Conservation (phyloP, 768 basidiomycete genomes). For the Suillus paluster region DNA sequence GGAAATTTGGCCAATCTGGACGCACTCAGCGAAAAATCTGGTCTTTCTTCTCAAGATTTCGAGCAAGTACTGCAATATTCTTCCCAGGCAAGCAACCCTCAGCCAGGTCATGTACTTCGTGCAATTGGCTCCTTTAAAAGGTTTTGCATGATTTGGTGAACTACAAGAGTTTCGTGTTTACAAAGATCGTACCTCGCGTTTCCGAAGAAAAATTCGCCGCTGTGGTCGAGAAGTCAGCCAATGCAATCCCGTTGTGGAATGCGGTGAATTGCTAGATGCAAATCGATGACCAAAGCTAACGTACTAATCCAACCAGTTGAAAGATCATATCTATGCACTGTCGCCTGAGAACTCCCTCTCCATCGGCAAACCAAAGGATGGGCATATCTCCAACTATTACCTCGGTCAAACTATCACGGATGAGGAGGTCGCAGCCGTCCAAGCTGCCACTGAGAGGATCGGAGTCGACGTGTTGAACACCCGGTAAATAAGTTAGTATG, state of each 20-base stretch:
- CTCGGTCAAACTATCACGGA: conserved; percentile 74
- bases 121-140: conserved; percentile 19
- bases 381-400: conserved; percentile 88
- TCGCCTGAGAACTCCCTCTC: conserved; percentile 68
- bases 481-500: conserved; percentile 48
- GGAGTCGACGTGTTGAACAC: conserved; percentile 83
- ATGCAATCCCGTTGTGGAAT: conserved; percentile 65
- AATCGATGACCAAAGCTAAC: background rate
- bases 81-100: conserved; percentile 54
- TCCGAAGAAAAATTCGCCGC: conserved; percentile 61
- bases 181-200: conserved; percentile 83
- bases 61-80: conserved; percentile 75
- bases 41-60: conserved; percentile 64
- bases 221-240: conserved; percentile 64
- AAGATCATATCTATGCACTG: conserved; percentile 72
- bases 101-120: background rate
- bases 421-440: conserved; percentile 77
- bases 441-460: conserved; percentile 73
- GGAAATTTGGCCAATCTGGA: conserved; percentile 62
- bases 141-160: conserved; percentile 56
- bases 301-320: conserved; percentile 50
- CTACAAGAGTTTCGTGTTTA: conserved; percentile 83
- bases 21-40: conserved; percentile 55
- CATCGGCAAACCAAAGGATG: conserved; percentile 79
- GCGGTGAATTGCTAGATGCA: conserved; percentile 47